A percentile compares a stretch with the other conserved stretches of the same genome.
These are phyloP conservation scores for Phytophthora tubulina DNA, from an alignment of 352 stramenopile genomes.

Conservation along the genomic window DNA sequence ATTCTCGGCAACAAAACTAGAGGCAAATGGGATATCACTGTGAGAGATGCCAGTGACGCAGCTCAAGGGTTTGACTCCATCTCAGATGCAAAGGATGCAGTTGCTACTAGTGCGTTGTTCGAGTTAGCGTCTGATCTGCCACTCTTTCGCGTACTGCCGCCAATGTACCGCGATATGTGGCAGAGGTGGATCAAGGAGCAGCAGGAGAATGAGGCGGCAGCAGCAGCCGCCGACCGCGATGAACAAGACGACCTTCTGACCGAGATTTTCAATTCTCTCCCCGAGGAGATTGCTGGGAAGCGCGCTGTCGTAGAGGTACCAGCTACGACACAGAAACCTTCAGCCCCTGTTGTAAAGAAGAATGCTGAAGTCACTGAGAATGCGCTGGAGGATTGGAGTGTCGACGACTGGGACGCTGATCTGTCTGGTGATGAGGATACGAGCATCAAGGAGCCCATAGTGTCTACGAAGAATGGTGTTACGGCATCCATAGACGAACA, in stretches of 20 bases:
- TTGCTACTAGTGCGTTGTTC: constrained; percentile 91
- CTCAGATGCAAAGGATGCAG: constrained; percentile 75
- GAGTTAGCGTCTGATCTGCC: constrained; percentile 82
- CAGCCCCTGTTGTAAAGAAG: constrained; percentile 9
- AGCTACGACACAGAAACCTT: not conserved
- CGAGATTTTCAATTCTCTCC: constrained; percentile 58
- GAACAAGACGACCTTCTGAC: constrained; percentile 67
- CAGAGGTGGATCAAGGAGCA: constrained; percentile 63
- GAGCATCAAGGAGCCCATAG: constrained; percentile 5
- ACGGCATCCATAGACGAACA: constrained; percentile 1
- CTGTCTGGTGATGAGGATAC: constrained; percentile 45
- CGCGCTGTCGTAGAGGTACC: constrained; percentile 28
- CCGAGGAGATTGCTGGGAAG: constrained; percentile 61
- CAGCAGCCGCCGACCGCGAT: constrained; percentile 48
- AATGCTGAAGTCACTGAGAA: not conserved
- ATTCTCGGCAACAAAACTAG: constrained; percentile 57
- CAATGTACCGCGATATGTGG: constrained; percentile 92
- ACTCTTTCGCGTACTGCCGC: constrained; percentile 91
- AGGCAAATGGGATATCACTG: constrained; percentile 51
- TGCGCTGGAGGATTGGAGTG: constrained; percentile 61
- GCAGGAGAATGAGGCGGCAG: constrained; percentile 46
- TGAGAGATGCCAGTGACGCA: constrained; percentile 50
- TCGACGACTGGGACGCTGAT: constrained; percentile 83
- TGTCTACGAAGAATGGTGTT: constrained; percentile 1
- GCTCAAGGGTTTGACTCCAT: constrained; percentile 64